Evolutionary conservation across 1,284 basidiomycete genomes (phyloP).

Genomic region (Trichosporon sp.): DNA sequence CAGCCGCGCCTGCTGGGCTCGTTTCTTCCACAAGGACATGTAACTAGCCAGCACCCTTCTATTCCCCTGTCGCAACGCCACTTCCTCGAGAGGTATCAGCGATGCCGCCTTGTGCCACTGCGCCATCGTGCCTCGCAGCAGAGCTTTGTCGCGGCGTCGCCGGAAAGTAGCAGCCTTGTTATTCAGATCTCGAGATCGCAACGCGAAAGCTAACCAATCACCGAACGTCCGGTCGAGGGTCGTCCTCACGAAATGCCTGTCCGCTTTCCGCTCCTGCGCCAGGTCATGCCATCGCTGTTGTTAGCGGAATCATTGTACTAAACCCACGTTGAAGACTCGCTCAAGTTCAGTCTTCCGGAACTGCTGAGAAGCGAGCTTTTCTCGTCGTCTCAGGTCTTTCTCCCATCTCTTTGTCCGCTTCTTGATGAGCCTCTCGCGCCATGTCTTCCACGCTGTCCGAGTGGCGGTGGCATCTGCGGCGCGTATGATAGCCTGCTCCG

Average conservation of each 20-base stretch:
- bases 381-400: constrained; percentile 28
- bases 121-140: neutral
- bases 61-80: neutral
- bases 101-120: constrained; percentile 19
- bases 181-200: constrained; percentile 5
- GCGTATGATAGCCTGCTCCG: constrained; percentile 6
- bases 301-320: neutral
- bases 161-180: neutral
- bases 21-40: neutral
- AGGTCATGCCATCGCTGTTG: constrained; percentile 14
- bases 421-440: constrained; percentile 24
- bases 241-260: constrained; percentile 6
- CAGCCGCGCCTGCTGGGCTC: neutral
- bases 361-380: constrained; percentile 4
- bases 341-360: neutral
- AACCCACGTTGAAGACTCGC: constrained; percentile 26
- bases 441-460: constrained; percentile 19
- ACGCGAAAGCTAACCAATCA: constrained; percentile 5
- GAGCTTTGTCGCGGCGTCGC: neutral
- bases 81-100: constrained; percentile 13
- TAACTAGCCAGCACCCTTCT: constrained; percentile 1
- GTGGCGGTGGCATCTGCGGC: neutral
- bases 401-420: constrained; percentile 33
- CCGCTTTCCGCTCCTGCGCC: constrained; percentile 13
- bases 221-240: constrained; percentile 5